Evolutionary conservation across 371 early-diverging fungal species (phyloP).

Genomic region (Circinella umbellata): DNA sequence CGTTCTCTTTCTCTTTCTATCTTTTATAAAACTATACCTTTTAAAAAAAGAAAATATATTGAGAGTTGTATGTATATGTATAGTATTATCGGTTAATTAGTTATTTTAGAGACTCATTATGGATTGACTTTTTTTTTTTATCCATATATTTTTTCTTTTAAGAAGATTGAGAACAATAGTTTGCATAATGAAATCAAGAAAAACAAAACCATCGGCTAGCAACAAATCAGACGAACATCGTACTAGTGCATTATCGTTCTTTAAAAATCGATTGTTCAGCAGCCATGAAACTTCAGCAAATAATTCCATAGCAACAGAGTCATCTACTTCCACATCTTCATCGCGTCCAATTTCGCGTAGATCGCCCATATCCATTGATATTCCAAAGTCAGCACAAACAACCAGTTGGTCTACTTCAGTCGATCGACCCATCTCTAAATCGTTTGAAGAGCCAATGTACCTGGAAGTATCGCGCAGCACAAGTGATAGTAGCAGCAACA

Average conservation of each 20-base stretch:
- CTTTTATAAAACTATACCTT: too few species aligned
- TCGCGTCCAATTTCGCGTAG: slow-evolving; percentile 8
- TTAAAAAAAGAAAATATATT: not conserved
- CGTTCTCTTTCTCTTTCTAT: not conserved
- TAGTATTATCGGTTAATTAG: too few species aligned
- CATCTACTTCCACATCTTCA: slow-evolving; percentile 10
- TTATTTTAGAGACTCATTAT: too few species aligned
- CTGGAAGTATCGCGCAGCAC: slow-evolving; percentile 3
- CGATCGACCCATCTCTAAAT: slow-evolving; percentile 15
- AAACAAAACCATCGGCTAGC: slow-evolving; percentile 13
- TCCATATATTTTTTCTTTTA: not conserved
- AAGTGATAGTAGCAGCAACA: slow-evolving; percentile 3
- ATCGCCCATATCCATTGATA: slow-evolving; percentile 11
- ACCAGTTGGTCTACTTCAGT: not conserved
- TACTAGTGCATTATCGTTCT: slow-evolving; percentile 28
- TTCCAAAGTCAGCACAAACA: slow-evolving; percentile 4
- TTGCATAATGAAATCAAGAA: slow-evolving; percentile 22
- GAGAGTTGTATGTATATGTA: too few species aligned
- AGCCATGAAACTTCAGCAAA: not conserved
- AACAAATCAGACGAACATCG: slow-evolving; percentile 19
- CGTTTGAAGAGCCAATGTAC: slow-evolving; percentile 19
- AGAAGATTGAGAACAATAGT: not conserved
- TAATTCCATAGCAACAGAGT: not conserved
- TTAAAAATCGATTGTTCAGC: slow-evolving; percentile 32
- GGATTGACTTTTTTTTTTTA: too few species aligned